Evolutionary conservation across 2,329 filamentous ascomycete genomes (phyloP).

Genomic region (Pseudopyricularia javanii): DNA sequence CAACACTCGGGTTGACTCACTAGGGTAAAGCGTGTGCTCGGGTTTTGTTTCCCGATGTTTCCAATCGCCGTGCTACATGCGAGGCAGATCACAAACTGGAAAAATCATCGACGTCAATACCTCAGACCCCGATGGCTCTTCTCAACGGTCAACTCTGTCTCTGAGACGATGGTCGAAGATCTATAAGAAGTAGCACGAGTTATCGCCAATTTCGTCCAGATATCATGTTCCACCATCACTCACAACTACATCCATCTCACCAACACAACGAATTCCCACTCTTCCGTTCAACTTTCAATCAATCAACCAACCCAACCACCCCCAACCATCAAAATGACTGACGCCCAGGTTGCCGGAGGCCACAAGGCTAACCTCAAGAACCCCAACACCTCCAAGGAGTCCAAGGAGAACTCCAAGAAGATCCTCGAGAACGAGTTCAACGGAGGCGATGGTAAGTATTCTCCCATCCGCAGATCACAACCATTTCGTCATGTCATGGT

Average conservation of each 20-base stretch:
- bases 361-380: conserved; percentile 48
- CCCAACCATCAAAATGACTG: conserved; percentile 25
- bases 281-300: background rate
- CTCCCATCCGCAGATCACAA: too few relatives aligned
- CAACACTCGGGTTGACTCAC: background rate
- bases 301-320: background rate
- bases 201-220: background rate
- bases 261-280: background rate
- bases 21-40: background rate
- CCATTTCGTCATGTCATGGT: background rate
- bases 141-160: background rate
- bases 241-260: background rate
- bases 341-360: conserved; percentile 39
- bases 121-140: too few relatives aligned
- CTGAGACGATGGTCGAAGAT: background rate
- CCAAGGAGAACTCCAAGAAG: conserved; percentile 41
- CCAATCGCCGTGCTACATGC: too few relatives aligned
- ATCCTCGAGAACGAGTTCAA: conserved; percentile 38
- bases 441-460: conserved; percentile 21
- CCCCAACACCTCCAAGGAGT: conserved; percentile 40
- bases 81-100: too few relatives aligned
- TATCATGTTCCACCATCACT: background rate
- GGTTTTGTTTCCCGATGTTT: background rate
- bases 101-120: too few relatives aligned
- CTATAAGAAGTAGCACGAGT: conserved; percentile 2